These are phyloP conservation scores for Lactarius deliciosus DNA, from an alignment of 768 basidiomycete species.

Conservation along the genomic window DNA sequence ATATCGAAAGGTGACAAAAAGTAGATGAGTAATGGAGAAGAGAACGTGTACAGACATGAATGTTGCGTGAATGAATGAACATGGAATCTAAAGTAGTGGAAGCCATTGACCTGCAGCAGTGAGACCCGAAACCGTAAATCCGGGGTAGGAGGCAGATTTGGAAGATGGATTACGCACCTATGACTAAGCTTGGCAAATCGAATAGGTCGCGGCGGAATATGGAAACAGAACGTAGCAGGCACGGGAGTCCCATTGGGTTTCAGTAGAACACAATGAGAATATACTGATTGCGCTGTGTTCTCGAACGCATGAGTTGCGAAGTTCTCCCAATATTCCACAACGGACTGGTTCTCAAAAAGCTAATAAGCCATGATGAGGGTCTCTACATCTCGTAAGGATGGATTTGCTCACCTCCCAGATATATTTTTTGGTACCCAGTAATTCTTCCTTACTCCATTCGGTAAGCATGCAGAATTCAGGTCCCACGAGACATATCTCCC, in stretches of 20 bases:
- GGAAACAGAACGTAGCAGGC: constrained; percentile 93
- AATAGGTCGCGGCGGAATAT: constrained; percentile 91
- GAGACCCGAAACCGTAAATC: not conserved
- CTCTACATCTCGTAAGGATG: constrained; percentile 9
- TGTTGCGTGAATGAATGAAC: not conserved
- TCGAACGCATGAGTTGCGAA: constrained; percentile 97
- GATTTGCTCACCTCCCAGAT: constrained; percentile 59
- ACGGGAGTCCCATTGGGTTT: constrained; percentile 84
- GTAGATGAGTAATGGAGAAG: not conserved
- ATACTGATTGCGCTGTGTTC: constrained; percentile 93
- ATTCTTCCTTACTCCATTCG: constrained; percentile 84
- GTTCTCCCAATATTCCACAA: constrained; percentile 95
- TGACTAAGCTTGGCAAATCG: constrained; percentile 85
- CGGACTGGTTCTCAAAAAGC: constrained; percentile 95
- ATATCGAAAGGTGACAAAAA: constrained; percentile 10
- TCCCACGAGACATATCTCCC: constrained; percentile 95
- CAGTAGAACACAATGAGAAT: constrained; percentile 86
- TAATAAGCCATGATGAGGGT: constrained; percentile 35
- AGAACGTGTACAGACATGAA: not conserved
- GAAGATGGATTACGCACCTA: constrained; percentile 51
- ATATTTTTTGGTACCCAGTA: constrained; percentile 58
- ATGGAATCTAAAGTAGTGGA: constrained; percentile 58
- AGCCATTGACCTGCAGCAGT: constrained; percentile 74
- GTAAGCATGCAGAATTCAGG: constrained; percentile 96
- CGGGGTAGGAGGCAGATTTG: not conserved